Conservation (phyloP, 768 basidiomycete species). For the Arthromyces matolae region DNA sequence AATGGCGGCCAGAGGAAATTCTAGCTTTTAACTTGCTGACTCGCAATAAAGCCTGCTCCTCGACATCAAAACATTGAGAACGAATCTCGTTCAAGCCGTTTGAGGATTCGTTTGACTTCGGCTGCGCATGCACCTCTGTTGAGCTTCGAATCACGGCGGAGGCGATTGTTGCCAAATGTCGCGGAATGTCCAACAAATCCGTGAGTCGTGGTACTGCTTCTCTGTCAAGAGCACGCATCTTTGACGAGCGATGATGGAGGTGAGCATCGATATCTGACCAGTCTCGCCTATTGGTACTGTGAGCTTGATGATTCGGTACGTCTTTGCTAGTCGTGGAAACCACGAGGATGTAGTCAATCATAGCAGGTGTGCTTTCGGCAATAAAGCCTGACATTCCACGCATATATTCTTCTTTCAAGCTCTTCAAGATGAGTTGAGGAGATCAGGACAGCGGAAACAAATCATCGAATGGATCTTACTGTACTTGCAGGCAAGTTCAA, state of each 20-base stretch:
- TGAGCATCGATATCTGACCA: slow-evolving; percentile 51
- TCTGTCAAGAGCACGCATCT: slow-evolving; percentile 54
- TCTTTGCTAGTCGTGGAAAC: slow-evolving; percentile 58
- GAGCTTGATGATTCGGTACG: slow-evolving; percentile 23
- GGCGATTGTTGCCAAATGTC: slow-evolving; percentile 71
- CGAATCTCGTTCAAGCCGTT: slow-evolving; percentile 57
- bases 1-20: slow-evolving; percentile 27
- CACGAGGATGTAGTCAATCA: slow-evolving; percentile 75
- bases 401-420: slow-evolving; percentile 75
- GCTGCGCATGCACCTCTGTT: slow-evolving; percentile 34
- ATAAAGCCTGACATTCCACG: slow-evolving; percentile 72
- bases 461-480: not conserved
- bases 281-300: slow-evolving; percentile 42
- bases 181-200: slow-evolving; percentile 72
- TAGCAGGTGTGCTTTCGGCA: slow-evolving; percentile 54
- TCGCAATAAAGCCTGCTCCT: slow-evolving; percentile 62
- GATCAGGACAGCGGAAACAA: not conserved
- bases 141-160: slow-evolving; percentile 73
- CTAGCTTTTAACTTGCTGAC: slow-evolving; percentile 59
- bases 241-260: slow-evolving; percentile 53
- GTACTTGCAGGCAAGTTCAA: slow-evolving; percentile 54
- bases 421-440: not conserved
- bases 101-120: slow-evolving; percentile 29
- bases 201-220: slow-evolving; percentile 75
- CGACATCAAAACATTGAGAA: slow-evolving; percentile 61